A percentile compares a stretch with the other conserved stretches of the same genome.
Evolutionary conservation across 2,329 filamentous ascomycete genomes (phyloP).

Genomic region (Pseudogymnoascus sp.): DNA sequence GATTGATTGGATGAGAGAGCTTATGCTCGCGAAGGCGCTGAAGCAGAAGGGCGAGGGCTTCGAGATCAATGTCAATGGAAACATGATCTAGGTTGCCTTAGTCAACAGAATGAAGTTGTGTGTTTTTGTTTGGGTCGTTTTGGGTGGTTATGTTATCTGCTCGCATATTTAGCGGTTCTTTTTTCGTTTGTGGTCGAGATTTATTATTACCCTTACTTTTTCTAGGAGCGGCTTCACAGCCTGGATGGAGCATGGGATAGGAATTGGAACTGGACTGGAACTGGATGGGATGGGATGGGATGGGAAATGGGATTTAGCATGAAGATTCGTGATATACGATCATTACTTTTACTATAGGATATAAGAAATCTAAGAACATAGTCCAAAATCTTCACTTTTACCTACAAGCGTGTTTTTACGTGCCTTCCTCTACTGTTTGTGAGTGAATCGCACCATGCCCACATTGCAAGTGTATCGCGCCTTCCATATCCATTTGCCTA

Average conservation of each 20-base stretch:
- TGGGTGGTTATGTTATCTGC: background rate
- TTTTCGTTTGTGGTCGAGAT: background rate
- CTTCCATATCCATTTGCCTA: background rate
- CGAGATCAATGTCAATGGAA: constrained; percentile 74
- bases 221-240: background rate
- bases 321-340: constrained; percentile 1
- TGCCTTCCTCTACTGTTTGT: background rate
- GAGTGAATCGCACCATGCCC: too few relatives aligned
- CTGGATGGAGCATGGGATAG: background rate
- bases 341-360: background rate
- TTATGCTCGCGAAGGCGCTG: constrained; percentile 83
- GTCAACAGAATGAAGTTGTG: background rate
- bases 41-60: constrained; percentile 79
- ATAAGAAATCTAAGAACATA: background rate
- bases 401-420: background rate
- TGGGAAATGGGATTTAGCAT: background rate
- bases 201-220: constrained; percentile 1
- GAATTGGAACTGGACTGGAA: background rate
- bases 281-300: background rate
- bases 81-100: constrained; percentile 49
- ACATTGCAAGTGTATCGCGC: too few relatives aligned
- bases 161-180: constrained; percentile 2
- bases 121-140: background rate
- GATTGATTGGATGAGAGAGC: constrained; percentile 94
- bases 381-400: background rate